Evolutionary conservation across 225 moss, liverwort and hornwort genomes (phyloP).

Genomic region (Physcomitrium patens): DNA sequence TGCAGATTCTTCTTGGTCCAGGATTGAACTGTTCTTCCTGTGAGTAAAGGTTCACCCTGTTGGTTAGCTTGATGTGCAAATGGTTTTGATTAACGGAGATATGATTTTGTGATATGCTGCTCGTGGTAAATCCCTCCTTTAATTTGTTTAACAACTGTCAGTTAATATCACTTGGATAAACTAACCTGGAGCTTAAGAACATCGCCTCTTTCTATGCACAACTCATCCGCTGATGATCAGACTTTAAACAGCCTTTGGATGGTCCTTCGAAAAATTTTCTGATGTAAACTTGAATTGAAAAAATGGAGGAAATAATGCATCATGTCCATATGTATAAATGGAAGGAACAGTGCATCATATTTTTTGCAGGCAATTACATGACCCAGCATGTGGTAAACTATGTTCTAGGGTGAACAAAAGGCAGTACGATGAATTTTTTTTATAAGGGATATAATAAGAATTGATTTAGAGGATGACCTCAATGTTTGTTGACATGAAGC

Average conservation of each 20-base stretch:
- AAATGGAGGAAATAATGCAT: not conserved
- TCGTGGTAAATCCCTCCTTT: not conserved
- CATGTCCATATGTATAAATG: not conserved
- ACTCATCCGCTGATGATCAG: not conserved
- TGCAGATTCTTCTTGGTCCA: constrained; percentile 74
- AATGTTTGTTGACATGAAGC: constrained; percentile 17
- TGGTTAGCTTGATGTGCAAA: constrained; percentile 34
- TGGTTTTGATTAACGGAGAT: constrained; percentile 23
- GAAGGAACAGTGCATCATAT: not conserved
- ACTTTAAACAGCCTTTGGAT: not conserved
- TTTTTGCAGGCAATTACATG: not conserved
- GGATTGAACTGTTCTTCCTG: constrained; percentile 56
- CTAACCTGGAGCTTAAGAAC: not conserved
- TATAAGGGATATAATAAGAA: not conserved
- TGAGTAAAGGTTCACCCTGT: constrained; percentile 56
- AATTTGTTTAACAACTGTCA: not conserved
- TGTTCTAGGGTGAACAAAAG: constrained; percentile 8
- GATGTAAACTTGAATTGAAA: constrained; percentile 21
- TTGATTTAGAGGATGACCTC: constrained; percentile 1
- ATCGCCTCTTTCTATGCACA: not conserved
- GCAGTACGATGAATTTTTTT: constrained; percentile 9
- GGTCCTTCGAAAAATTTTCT: not conserved
- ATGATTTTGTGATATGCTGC: constrained; percentile 5
- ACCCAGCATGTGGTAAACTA: not conserved
- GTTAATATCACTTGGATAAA: not conserved